Evolutionary conservation across 1,139 yeast genomes (phyloP).

Genomic region (Taphrina confusa): DNA sequence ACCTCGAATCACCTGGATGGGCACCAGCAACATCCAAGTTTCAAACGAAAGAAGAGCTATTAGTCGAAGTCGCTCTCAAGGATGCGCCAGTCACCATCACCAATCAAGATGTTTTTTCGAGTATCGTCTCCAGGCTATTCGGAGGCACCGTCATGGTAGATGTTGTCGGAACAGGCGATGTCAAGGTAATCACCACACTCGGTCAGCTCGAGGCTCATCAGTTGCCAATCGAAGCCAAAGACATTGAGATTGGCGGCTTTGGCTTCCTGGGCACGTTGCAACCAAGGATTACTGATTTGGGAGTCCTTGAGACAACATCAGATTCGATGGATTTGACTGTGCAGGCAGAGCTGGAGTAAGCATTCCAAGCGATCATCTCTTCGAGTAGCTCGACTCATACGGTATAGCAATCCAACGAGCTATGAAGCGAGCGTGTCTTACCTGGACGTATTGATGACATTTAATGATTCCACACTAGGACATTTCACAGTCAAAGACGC

Average conservation of each 20-base stretch:
- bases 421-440: constrained; percentile 6
- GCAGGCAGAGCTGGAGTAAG: constrained; percentile 23
- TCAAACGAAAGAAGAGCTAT: neutral
- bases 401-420: constrained; percentile 24
- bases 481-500: constrained; percentile 2
- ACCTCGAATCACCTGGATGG: constrained; percentile 30
- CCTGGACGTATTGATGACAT: constrained; percentile 15
- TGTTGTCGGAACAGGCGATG: constrained; percentile 20
- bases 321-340: constrained; percentile 19
- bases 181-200: constrained; percentile 9
- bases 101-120: constrained; percentile 25
- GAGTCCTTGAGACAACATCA: constrained; percentile 13
- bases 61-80: constrained; percentile 13
- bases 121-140: constrained; percentile 13
- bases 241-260: constrained; percentile 24
- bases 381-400: neutral
- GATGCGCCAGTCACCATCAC: constrained; percentile 33
- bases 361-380: neutral
- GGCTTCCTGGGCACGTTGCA: constrained; percentile 12
- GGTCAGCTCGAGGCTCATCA: constrained; percentile 27
- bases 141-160: constrained; percentile 25
- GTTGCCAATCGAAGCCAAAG: constrained; percentile 29
- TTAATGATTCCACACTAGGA: constrained; percentile 5
- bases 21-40: constrained; percentile 25
- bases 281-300: constrained; percentile 10